Evolutionary conservation across 345 rosid species (phyloP).

Genomic region (Capsella bursapastoris): DNA sequence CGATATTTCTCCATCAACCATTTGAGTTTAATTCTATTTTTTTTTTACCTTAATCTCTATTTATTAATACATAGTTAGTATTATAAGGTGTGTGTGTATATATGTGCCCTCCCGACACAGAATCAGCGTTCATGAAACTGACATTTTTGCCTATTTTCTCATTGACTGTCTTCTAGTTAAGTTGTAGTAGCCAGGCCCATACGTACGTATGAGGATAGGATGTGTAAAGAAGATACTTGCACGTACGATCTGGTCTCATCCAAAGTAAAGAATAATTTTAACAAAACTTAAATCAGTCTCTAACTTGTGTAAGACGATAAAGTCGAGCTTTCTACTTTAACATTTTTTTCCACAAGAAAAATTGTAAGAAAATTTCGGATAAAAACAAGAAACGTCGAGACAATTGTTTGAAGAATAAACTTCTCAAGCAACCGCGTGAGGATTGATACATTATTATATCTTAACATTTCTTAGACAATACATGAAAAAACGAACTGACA

Average conservation of each 20-base stretch:
- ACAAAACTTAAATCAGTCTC: conserved; percentile 8
- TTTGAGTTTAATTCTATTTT: no score
- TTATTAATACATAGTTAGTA: no score
- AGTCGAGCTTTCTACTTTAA: conserved; percentile 26
- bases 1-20: conserved; percentile 22
- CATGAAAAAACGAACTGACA: not conserved
- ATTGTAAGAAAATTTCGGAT: conserved; percentile 15
- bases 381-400: conserved; percentile 39
- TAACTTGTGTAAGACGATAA: conserved; percentile 32
- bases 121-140: not conserved
- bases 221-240: not conserved
- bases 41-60: not conserved
- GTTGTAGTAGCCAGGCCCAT: not conserved
- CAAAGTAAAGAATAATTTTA: not conserved
- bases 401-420: conserved; percentile 29
- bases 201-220: not conserved
- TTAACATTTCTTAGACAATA: not conserved
- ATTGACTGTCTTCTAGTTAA: not conserved
- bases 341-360: not conserved
- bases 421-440: conserved; percentile 44
- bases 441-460: conserved; percentile 5
- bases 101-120: not conserved
- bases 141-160: not conserved
- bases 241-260: not conserved
- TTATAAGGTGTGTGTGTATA: not conserved